Conservation (phyloP, 1,284 basidiomycete species). For the Trametes polyzona region DNA sequence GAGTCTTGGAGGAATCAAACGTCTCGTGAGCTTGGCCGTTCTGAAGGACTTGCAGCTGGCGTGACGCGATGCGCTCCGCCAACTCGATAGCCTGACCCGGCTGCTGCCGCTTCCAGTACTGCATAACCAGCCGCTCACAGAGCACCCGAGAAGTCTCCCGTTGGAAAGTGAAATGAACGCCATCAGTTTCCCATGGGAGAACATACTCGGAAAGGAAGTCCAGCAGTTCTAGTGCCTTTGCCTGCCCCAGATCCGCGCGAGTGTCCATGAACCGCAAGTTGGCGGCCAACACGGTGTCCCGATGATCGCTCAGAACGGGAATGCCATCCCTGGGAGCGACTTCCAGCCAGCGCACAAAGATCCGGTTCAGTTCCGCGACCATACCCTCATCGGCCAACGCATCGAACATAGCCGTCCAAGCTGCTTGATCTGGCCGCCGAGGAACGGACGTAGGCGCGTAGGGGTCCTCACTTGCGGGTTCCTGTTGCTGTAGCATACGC, state of each 20-base stretch:
- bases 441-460: slow-evolving; percentile 46
- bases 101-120: slow-evolving; percentile 22
- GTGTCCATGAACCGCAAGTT: slow-evolving; percentile 45
- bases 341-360: slow-evolving; percentile 47
- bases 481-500: slow-evolving; percentile 54
- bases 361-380: slow-evolving; percentile 57
- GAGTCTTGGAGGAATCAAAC: slow-evolving; percentile 20
- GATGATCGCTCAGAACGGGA: slow-evolving; percentile 37
- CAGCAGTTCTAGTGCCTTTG: slow-evolving; percentile 29
- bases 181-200: slow-evolving; percentile 17
- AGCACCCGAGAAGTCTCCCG: slow-evolving; percentile 23
- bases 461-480: slow-evolving; percentile 38
- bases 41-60: slow-evolving; percentile 22
- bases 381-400: slow-evolving; percentile 51
- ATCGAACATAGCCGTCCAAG: slow-evolving; percentile 60
- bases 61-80: slow-evolving; percentile 16
- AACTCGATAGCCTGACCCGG: slow-evolving; percentile 20
- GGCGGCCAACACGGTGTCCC: slow-evolving; percentile 41
- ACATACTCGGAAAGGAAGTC: slow-evolving; percentile 35
- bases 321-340: slow-evolving; percentile 41
- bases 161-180: slow-evolving; percentile 23
- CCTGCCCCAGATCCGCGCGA: slow-evolving; percentile 19
- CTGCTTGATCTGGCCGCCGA: slow-evolving; percentile 52
- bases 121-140: slow-evolving; percentile 24
- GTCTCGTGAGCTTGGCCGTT: slow-evolving; percentile 15